Conservation (phyloP, 768 basidiomycete genomes). For the Termitomyces bulborhizus region DNA sequence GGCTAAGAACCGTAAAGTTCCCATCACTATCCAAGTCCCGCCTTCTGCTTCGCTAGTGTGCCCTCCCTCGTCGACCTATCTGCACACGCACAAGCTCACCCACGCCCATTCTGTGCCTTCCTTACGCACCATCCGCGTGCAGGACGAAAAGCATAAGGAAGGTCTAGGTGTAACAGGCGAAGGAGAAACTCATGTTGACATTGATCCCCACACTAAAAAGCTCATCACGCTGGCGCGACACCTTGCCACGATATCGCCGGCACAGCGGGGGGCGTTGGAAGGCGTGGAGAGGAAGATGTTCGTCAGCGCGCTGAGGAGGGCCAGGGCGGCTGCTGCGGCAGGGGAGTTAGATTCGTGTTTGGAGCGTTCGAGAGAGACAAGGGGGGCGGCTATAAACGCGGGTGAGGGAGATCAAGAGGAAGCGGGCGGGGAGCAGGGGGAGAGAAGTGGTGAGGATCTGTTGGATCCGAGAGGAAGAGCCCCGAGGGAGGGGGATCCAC, state of each 20-base stretch:
- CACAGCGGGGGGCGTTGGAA: slow-evolving; percentile 3
- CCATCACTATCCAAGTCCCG: background rate
- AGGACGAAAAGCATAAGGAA: background rate
- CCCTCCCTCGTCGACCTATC: background rate
- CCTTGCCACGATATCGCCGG: slow-evolving; percentile 7
- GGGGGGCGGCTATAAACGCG: no score
- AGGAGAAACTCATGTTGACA: background rate
- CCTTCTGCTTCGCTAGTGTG: background rate
- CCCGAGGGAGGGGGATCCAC: slow-evolving; percentile 24
- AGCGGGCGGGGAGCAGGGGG: slow-evolving; percentile 1
- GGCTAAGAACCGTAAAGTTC: background rate
- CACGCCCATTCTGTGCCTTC: slow-evolving; percentile 3
- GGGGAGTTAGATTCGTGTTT: no score
- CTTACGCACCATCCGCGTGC: background rate
- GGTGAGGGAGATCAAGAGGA: background rate
- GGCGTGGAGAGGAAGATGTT: slow-evolving; percentile 11
- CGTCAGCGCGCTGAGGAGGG: slow-evolving; percentile 1
- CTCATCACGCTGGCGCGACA: slow-evolving; percentile 5
- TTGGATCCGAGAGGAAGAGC: slow-evolving; percentile 30
- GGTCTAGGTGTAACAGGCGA: background rate
- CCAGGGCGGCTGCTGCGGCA: background rate
- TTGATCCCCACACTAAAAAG: background rate
- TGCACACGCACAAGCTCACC: background rate
- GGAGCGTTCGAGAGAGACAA: no score
- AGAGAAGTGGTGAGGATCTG: slow-evolving; percentile 16